phyloP scores from a whole-genome alignment of 2,329 filamentous ascomycete species.

The Colletotrichum endophyticum region DNA sequence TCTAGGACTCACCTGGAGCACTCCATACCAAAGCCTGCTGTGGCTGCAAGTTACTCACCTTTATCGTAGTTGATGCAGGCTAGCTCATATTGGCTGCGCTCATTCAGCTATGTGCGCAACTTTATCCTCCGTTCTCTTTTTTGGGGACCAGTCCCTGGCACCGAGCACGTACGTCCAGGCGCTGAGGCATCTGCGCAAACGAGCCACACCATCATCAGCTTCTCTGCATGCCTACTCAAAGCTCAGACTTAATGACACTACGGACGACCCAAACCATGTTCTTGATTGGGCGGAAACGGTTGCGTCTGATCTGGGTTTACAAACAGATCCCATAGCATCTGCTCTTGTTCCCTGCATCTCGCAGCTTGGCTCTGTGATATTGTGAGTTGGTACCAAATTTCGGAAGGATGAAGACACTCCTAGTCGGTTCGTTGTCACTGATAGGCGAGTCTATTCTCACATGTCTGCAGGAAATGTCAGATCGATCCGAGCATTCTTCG shows the following conservation, averaged over 20 bases:
- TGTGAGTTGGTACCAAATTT: neutral
- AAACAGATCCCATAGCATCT: neutral
- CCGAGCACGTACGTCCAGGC: neutral
- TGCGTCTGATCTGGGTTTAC: neutral
- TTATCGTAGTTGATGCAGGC: neutral
- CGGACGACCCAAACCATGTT: neutral
- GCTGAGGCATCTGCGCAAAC: neutral
- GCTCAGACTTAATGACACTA: neutral
- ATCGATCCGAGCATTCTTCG: neutral
- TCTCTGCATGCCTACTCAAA: neutral
- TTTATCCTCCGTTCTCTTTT: neutral
- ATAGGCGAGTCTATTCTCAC: neutral
- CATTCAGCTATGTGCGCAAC: neutral
- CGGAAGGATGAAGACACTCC: neutral
- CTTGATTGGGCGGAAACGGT: neutral
- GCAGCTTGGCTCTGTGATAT: neutral
- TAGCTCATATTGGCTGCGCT: neutral
- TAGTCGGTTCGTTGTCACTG: neutral
- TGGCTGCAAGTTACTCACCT: neutral
- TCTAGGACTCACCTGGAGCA: neutral
- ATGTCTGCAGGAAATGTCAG: neutral
- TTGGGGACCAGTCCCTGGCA: neutral
- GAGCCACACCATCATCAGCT: neutral
- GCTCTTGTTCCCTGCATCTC: neutral
- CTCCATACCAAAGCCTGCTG: neutral